Percentiles rank a stretch among this genome's conserved stretches.
These are phyloP conservation scores for Sporothrix schenckii DNA, from an alignment of 2,329 filamentous ascomycete species.

Conservation along the genomic window DNA sequence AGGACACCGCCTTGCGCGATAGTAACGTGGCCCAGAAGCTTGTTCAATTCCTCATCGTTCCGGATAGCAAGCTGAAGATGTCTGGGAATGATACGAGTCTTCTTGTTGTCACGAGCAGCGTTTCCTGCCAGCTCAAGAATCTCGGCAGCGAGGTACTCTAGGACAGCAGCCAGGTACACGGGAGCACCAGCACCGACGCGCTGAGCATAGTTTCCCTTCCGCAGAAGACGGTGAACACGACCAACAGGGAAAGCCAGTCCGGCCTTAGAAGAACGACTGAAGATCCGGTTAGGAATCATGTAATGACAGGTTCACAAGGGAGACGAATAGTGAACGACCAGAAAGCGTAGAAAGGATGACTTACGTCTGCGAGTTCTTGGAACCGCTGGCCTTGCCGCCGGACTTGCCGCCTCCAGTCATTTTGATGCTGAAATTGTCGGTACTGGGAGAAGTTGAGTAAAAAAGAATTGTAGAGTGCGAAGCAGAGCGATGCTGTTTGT, in stretches of 20 bases:
- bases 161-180: constrained; percentile 94
- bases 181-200: constrained; percentile 98
- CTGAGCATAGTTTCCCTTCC: constrained; percentile 99
- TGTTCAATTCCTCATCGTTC: constrained; percentile 99
- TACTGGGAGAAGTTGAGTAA: constrained; percentile 36
- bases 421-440: constrained; percentile 61
- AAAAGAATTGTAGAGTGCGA: constrained; percentile 38
- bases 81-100: constrained; percentile 99
- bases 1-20: constrained; percentile 98
- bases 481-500: constrained; percentile 38
- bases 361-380: constrained; percentile 99
- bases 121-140: constrained; percentile 99
- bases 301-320: neutral
- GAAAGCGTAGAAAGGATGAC: constrained; percentile 48
- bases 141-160: constrained; percentile 98
- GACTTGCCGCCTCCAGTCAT: constrained; percentile 99
- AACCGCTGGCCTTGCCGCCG: constrained; percentile 98
- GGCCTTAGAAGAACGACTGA: constrained; percentile 96
- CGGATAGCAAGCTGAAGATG: constrained; percentile 99
- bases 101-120: constrained; percentile 99
- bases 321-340: constrained; percentile 29
- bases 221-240: constrained; percentile 98
- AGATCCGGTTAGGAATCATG: constrained; percentile 45
- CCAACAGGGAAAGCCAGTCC: constrained; percentile 98
- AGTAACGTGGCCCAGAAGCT: constrained; percentile 91